Base-by-base conservation (phyloP, 2,329 filamentous ascomycete genomes). In the Exophiala viscosa region DNA sequence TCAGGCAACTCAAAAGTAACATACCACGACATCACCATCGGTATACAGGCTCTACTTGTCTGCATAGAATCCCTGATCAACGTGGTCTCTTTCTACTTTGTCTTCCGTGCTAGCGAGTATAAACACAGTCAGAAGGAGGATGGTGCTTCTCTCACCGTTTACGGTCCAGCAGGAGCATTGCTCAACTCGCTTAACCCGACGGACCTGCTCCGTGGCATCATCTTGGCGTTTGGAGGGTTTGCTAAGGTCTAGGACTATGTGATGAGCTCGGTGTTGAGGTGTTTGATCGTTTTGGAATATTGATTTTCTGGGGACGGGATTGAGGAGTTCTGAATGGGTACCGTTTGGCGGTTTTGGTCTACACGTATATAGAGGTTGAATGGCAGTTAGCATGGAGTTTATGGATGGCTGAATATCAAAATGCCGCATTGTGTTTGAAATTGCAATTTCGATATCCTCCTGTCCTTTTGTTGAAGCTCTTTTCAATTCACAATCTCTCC, bases 61-160 rank as follows among this genome's bases (percentile, higher is more conserved):
- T 90, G 86, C 64, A 73, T 93, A 35, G 90, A 95, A 69, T 93
- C 95, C 88, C 81, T 87, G 8, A 71, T 87, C 28, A 93, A 95
- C 64, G 76, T 86, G 14, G 64, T 90, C 38, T 69, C 93, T 47
- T 88, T 95, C 67, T 71, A 92, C 11, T 93, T 85, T 76, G 87
- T 89, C 2, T 95, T 92, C 65, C 80, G 87, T 1, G 91, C 54
- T 2, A 46, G 39, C 15, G 56, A 59, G 31, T 59, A 54, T 13
- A 33, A 38, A 17, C 46, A 50, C 15, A 31, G 15, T 10, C 18
- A n/a, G 14, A 36, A 35, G 18, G 14, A 48, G 14, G 44, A 43
- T 15, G 34, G 41, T 4, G 20, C 31, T 9, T 17, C 14, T 2
- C n/a, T 32, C 2, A 18, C 23, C 3, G 39, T 41, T 15, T 46